phyloP scores from a whole-genome alignment of 768 basidiomycete genomes.

The Phylloporus rhodoxanthus region DNA sequence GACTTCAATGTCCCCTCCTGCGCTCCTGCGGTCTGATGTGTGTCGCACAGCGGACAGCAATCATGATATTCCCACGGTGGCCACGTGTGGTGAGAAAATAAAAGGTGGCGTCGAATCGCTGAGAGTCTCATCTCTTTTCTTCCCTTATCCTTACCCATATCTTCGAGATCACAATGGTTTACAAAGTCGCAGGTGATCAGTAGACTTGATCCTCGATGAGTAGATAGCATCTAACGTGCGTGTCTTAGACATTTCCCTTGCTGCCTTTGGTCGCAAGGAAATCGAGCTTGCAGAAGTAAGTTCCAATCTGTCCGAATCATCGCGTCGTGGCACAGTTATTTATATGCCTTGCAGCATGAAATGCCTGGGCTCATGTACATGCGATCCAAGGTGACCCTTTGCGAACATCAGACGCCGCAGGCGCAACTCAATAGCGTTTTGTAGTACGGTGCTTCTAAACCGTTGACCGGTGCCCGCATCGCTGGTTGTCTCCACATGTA shows the following conservation, averaged over 20 bases:
- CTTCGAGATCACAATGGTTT: conserved; percentile 50
- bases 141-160: conserved; percentile 23
- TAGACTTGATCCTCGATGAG: neutral
- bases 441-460: conserved; percentile 74
- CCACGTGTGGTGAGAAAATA: conserved; percentile 30
- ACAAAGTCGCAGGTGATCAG: conserved; percentile 79
- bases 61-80: conserved; percentile 22
- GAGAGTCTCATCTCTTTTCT: conserved; percentile 15
- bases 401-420: conserved; percentile 1
- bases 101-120: conserved; percentile 24
- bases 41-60: neutral
- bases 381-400: conserved; percentile 64
- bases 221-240: neutral
- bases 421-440: conserved; percentile 7
- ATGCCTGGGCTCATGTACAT: conserved; percentile 96
- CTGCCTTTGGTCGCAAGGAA: conserved; percentile 99
- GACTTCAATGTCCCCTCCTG: neutral
- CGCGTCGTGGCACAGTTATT: conserved; percentile 10
- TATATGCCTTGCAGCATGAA: conserved; percentile 54
- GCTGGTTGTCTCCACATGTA: conserved; percentile 98
- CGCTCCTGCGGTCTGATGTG: neutral
- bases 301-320: conserved; percentile 2
- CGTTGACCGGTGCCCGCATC: conserved; percentile 90
- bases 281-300: conserved; percentile 96
- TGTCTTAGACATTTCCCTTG: conserved; percentile 80